Evolutionary conservation across 148 eudicot genomes (phyloP).

Genomic region (Linanthus parryae): DNA sequence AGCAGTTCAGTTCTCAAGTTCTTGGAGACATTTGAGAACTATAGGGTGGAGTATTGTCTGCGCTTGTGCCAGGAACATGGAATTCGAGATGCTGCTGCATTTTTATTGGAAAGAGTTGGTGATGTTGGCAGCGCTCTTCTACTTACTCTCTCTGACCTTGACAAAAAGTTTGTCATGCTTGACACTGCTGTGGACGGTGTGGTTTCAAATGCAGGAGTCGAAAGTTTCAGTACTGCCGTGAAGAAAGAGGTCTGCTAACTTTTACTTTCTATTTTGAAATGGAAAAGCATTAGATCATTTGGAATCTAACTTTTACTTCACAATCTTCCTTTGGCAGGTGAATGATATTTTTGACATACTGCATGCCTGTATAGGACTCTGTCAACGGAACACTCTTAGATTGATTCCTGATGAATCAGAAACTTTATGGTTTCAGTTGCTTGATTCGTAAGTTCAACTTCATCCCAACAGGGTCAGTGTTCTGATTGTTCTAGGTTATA

Average conservation of each 20-base stretch:
- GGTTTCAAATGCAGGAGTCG: conserved; percentile 28
- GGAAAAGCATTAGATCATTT: not conserved
- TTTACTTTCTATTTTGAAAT: conserved; percentile 1
- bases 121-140: conserved; percentile 88
- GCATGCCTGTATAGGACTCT: conserved; percentile 71
- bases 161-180: conserved; percentile 61
- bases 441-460: conserved; percentile 93
- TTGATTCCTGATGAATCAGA: conserved; percentile 80
- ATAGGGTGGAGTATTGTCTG: conserved; percentile 87
- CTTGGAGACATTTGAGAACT: conserved; percentile 81
- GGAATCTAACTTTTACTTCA: not conserved
- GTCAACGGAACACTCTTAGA: conserved; percentile 86
- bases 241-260: conserved; percentile 49
- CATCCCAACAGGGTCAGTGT: not conserved
- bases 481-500: not conserved
- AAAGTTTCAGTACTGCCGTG: conserved; percentile 35
- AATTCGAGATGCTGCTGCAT: conserved; percentile 83
- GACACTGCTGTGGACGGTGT: conserved; percentile 44
- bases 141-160: conserved; percentile 61
- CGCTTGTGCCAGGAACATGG: conserved; percentile 86
- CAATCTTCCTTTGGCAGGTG: conserved; percentile 37
- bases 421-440: conserved; percentile 87
- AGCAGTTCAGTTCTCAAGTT: conserved; percentile 73
- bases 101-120: conserved; percentile 88
- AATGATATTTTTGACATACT: conserved; percentile 48